Percentiles rank a stretch among this genome's conserved stretches.
These are phyloP conservation scores for Harrya chromipes DNA, from an alignment of 768 basidiomycete genomes.

Conservation along the genomic window DNA sequence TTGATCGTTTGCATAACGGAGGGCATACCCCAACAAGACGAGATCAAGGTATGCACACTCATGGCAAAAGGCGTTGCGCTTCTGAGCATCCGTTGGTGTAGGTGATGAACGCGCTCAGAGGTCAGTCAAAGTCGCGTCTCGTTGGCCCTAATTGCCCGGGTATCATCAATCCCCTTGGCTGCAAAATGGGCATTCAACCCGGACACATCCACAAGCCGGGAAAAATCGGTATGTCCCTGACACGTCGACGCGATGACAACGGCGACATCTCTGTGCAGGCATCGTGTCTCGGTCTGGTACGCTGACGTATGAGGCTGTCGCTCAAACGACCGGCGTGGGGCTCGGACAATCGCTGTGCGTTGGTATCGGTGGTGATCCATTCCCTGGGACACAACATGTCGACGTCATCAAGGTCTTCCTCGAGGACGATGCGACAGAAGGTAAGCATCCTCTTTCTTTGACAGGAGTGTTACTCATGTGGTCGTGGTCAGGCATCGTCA, in stretches of 20 bases:
- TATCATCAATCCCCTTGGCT: constrained; percentile 94
- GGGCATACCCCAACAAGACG: constrained; percentile 96
- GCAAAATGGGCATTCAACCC: constrained; percentile 99
- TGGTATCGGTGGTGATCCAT: constrained; percentile 97
- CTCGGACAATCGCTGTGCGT: constrained; percentile 96
- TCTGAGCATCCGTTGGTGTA: constrained; percentile 26
- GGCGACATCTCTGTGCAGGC: constrained; percentile 41
- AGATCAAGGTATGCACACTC: constrained; percentile 67
- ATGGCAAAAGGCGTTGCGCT: background rate
- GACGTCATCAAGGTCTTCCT: constrained; percentile 97
- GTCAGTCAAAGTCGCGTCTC: constrained; percentile 91
- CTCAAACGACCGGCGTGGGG: constrained; percentile 92
- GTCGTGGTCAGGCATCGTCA: constrained; percentile 70
- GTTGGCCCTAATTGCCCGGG: constrained; percentile 99
- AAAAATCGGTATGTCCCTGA: constrained; percentile 69
- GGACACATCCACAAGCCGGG: constrained; percentile 97
- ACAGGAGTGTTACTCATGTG: constrained; percentile 2
- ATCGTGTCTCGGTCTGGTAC: constrained; percentile 96
- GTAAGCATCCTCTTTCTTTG: constrained; percentile 34
- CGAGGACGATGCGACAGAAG: constrained; percentile 90
- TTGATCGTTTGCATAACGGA: constrained; percentile 99
- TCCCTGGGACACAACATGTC: constrained; percentile 93
- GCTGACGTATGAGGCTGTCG: constrained; percentile 97
- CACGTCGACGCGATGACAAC: background rate
- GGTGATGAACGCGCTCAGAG: constrained; percentile 93